phyloP scores from a whole-genome alignment of 2,329 filamentous ascomycete species.

The Mariannaea sp. region DNA sequence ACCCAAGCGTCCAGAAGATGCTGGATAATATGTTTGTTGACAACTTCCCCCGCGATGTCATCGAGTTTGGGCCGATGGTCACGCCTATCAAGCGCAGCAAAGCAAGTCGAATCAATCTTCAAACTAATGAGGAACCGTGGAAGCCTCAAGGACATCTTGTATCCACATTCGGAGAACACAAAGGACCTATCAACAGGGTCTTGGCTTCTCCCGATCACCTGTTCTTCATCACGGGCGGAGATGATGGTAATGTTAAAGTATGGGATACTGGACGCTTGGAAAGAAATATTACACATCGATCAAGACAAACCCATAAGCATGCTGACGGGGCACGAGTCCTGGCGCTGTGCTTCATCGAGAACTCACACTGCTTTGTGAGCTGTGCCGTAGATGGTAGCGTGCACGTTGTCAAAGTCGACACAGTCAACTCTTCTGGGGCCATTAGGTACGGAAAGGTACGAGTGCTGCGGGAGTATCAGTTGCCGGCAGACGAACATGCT shows the following conservation, averaged over 20 bases:
- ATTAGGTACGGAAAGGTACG: slow-evolving; percentile 79
- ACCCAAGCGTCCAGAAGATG: slow-evolving; percentile 70
- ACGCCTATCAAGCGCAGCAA: slow-evolving; percentile 67
- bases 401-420: slow-evolving; percentile 82
- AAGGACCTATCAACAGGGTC: slow-evolving; percentile 79
- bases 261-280: slow-evolving; percentile 93
- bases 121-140: slow-evolving; percentile 63
- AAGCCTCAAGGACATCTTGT: slow-evolving; percentile 82
- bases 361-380: slow-evolving; percentile 91
- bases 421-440: slow-evolving; percentile 51
- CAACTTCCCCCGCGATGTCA: slow-evolving; percentile 68
- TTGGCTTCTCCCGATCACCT: slow-evolving; percentile 84
- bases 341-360: slow-evolving; percentile 87
- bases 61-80: slow-evolving; percentile 80
- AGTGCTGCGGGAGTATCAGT: slow-evolving; percentile 78
- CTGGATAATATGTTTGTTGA: slow-evolving; percentile 84
- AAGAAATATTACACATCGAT: slow-evolving; percentile 85
- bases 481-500: slow-evolving; percentile 74
- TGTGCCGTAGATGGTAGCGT: slow-evolving; percentile 89
- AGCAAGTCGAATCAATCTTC: slow-evolving; percentile 55
- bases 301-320: slow-evolving; percentile 84
- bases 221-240: slow-evolving; percentile 93
- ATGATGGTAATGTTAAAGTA: slow-evolving; percentile 87
- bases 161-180: slow-evolving; percentile 88
- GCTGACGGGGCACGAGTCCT: slow-evolving; percentile 73